Conservation (phyloP, 805 yeast species). For the Kluyveromyces nonfermentans region DNA sequence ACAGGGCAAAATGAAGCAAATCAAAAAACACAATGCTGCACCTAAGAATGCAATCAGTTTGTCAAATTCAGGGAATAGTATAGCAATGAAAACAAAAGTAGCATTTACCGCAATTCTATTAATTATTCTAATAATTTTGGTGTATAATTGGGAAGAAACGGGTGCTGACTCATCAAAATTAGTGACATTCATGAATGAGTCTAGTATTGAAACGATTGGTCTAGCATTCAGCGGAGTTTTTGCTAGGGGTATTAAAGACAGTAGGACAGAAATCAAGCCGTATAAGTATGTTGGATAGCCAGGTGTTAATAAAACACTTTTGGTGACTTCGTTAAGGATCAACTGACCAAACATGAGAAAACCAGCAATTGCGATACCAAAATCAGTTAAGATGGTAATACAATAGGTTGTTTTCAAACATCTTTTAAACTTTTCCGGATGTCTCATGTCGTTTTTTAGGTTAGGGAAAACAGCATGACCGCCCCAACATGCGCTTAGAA, state of each 20-base stretch:
- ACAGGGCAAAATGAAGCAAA: conserved; percentile 73
- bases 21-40: conserved; percentile 65
- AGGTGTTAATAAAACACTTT: conserved; percentile 53
- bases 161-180: conserved; percentile 15
- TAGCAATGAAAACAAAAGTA: conserved; percentile 48
- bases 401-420: conserved; percentile 51
- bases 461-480: conserved; percentile 79
- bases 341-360: conserved; percentile 71
- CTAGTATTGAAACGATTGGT: conserved; percentile 69
- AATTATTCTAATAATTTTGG: conserved; percentile 12
- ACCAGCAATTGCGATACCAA: conserved; percentile 56
- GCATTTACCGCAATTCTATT: conserved; percentile 44
- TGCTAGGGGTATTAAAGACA: conserved; percentile 78
- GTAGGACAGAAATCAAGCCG: conserved; percentile 50
- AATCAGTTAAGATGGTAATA: conserved; percentile 51
- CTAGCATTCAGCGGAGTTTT: conserved; percentile 77
- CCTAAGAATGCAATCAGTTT: conserved; percentile 75
- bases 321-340: conserved; percentile 67
- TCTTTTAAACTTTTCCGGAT: conserved; percentile 44
- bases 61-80: conserved; percentile 70
- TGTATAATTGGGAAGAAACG: conserved; percentile 11
- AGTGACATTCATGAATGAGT: conserved; percentile 35
- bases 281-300: conserved; percentile 61
- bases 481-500: conserved; percentile 74
- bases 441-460: conserved; percentile 61